phyloP scores from a whole-genome alignment of 1,139 yeast genomes.

The Pichia sp. region DNA sequence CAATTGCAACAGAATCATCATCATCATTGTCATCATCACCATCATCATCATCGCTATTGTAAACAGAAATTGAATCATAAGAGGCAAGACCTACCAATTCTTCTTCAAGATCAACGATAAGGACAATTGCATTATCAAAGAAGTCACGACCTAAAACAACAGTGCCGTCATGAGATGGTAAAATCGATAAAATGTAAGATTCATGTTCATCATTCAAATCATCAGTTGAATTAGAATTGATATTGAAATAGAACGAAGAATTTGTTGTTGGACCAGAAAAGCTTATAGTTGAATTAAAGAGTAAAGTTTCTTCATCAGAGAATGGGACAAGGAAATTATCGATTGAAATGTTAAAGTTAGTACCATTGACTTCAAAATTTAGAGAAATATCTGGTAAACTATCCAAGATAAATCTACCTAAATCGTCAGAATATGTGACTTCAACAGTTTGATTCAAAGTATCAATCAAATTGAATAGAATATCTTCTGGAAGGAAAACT shows the following conservation, averaged over 20 bases:
- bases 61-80: background rate
- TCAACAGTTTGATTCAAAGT: constrained; percentile 32
- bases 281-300: constrained; percentile 5
- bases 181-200: constrained; percentile 7
- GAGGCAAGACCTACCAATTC: constrained; percentile 54
- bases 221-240: background rate
- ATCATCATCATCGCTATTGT: background rate
- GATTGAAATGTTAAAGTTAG: constrained; percentile 30
- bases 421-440: constrained; percentile 17
- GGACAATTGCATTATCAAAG: constrained; percentile 56
- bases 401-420: constrained; percentile 30
- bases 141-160: constrained; percentile 57
- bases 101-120: constrained; percentile 65
- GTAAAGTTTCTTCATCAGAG: constrained; percentile 16
- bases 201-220: background rate
- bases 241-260: constrained; percentile 8
- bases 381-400: constrained; percentile 33
- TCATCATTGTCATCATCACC: background rate
- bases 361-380: constrained; percentile 39
- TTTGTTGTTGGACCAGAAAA: constrained; percentile 1
- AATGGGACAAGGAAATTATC: constrained; percentile 30
- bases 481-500: constrained; percentile 39
- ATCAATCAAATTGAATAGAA: constrained; percentile 34
- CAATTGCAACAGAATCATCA: background rate
- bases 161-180: constrained; percentile 24